Percentiles rank a stretch among this genome's conserved stretches.
Conservation (phyloP, 1,284 basidiomycete genomes). For the Rhodotorula sp. region DNA sequence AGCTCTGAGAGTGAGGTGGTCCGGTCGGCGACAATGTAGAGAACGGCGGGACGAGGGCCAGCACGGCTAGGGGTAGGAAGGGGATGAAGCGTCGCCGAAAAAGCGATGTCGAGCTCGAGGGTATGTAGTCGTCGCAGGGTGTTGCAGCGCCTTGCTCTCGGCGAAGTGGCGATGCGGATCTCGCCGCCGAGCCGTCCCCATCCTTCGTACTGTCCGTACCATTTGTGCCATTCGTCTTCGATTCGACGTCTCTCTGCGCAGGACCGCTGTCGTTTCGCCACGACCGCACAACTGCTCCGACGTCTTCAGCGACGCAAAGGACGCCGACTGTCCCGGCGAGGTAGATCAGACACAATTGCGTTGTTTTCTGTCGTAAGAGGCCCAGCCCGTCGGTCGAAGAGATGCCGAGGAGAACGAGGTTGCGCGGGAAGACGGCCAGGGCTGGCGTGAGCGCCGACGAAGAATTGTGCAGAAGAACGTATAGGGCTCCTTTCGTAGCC, state of each 20-base stretch:
- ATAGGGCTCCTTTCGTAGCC: slow-evolving; percentile 1
- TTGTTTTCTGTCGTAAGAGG: slow-evolving; percentile 19
- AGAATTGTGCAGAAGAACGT: slow-evolving; percentile 7
- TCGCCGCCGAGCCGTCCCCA: neutral
- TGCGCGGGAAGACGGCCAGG: slow-evolving; percentile 15
- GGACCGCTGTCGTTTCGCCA: too few species aligned
- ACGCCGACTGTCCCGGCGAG: slow-evolving; percentile 4
- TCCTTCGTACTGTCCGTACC: too few species aligned
- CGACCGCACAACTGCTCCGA: neutral
- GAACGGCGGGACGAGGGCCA: slow-evolving; percentile 23
- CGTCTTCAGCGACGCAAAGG: slow-evolving; percentile 3
- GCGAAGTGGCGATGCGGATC: neutral
- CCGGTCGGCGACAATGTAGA: slow-evolving; percentile 17
- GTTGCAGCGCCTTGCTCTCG: neutral
- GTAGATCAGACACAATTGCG: slow-evolving; percentile 22
- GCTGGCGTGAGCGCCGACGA: neutral
- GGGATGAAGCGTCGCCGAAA: neutral
- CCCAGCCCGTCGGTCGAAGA: neutral
- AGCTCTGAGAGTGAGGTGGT: too few species aligned
- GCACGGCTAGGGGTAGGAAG: neutral
- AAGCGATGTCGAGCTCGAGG: neutral
- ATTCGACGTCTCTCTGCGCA: neutral
- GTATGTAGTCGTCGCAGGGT: neutral
- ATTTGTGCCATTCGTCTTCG: neutral
- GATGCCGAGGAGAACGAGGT: slow-evolving; percentile 16